These are phyloP conservation scores for Pseudoperonospora humuli DNA, from an alignment of 352 stramenopile genomes.

Conservation along the genomic window DNA sequence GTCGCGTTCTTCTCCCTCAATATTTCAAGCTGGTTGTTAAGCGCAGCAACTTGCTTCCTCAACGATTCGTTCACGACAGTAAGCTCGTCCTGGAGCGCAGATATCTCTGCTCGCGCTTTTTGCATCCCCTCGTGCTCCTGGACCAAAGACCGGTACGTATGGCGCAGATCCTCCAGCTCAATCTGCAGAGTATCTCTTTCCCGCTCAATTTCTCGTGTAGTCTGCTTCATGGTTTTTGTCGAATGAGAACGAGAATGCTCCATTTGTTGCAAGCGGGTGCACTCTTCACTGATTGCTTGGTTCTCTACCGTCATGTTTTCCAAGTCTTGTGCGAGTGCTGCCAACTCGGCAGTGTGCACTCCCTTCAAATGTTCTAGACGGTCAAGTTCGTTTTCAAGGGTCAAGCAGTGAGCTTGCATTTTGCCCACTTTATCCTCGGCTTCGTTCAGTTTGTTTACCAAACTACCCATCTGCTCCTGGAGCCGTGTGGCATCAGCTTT, in stretches of 20 bases:
- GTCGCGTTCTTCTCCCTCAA: slow-evolving; percentile 49
- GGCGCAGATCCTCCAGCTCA: slow-evolving; percentile 66
- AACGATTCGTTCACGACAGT: slow-evolving; percentile 53
- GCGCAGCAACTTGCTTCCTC: slow-evolving; percentile 45
- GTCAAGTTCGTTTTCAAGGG: slow-evolving; percentile 50
- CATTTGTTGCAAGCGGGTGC: slow-evolving; percentile 45
- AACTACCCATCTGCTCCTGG: slow-evolving; percentile 45
- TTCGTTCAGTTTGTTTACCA: slow-evolving; percentile 54
- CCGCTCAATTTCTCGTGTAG: slow-evolving; percentile 48
- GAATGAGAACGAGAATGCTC: slow-evolving; percentile 50
- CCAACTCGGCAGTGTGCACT: slow-evolving; percentile 55
- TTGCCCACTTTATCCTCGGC: slow-evolving; percentile 39
- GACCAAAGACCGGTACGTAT: slow-evolving; percentile 66
- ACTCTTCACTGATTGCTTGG: slow-evolving; percentile 78
- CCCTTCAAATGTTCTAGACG: slow-evolving; percentile 50
- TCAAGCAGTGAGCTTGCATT: slow-evolving; percentile 30
- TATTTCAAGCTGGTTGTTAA: slow-evolving; percentile 50
- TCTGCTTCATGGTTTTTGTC: slow-evolving; percentile 42
- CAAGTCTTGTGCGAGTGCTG: slow-evolving; percentile 63
- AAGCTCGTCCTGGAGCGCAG: slow-evolving; percentile 48
- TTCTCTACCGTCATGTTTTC: slow-evolving; percentile 87
- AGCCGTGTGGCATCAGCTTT: slow-evolving; percentile 29
- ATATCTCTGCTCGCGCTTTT: slow-evolving; percentile 46
- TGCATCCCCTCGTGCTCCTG: slow-evolving; percentile 68
- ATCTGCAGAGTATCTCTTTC: slow-evolving; percentile 64